Percentiles rank a stretch among this genome's conserved stretches.
Conservation (phyloP, 495 filamentous ascomycete species). For the Penicillium dipodomyicola region DNA sequence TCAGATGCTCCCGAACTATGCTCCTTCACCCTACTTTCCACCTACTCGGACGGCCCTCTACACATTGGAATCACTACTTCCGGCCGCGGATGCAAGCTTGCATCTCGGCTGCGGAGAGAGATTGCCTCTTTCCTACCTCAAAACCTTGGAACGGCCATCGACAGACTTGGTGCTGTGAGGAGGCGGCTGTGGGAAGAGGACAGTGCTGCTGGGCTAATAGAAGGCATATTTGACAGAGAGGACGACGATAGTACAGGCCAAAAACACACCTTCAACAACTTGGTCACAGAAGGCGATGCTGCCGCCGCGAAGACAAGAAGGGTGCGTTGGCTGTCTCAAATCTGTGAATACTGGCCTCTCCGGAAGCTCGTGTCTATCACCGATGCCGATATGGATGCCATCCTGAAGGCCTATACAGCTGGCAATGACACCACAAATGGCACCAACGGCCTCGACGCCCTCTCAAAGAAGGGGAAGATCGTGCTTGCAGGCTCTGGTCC, state of each 20-base stretch:
- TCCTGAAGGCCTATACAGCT: constrained; percentile 64
- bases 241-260: constrained; percentile 85
- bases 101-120: constrained; percentile 85
- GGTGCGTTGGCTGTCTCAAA: constrained; percentile 90
- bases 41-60: constrained; percentile 83
- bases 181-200: constrained; percentile 79
- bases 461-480: constrained; percentile 58
- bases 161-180: constrained; percentile 72
- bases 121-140: constrained; percentile 74
- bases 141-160: constrained; percentile 80
- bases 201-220: constrained; percentile 51
- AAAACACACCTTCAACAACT: constrained; percentile 77
- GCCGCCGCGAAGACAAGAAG: constrained; percentile 75
- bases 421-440: constrained; percentile 25
- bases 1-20: constrained; percentile 85
- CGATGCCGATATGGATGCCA: constrained; percentile 71
- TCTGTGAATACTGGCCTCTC: constrained; percentile 98
- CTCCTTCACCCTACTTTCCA: constrained; percentile 85
- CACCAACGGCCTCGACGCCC: constrained; percentile 20
- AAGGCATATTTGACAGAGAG: constrained; percentile 52
- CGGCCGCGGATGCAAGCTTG: constrained; percentile 90
- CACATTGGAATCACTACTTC: constrained; percentile 97
- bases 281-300: constrained; percentile 69
- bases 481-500: constrained; percentile 92
- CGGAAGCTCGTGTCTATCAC: constrained; percentile 73